Conservation (phyloP, 2,329 filamentous ascomycete species). For the Penicillium frequentans region DNA sequence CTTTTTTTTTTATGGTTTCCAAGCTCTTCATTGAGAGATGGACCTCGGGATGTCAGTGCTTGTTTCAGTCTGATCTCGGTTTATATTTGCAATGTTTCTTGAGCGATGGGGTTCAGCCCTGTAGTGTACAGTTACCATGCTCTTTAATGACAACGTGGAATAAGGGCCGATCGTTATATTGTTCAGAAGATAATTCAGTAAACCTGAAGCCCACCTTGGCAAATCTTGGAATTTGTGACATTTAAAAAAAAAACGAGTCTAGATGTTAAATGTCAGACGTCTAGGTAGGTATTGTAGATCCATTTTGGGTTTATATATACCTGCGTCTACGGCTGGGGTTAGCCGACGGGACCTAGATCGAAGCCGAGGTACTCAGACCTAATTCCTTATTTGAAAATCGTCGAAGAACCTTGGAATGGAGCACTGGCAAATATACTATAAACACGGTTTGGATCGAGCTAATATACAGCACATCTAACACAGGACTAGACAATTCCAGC, state of each 20-base stretch:
- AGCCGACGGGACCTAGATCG: not conserved
- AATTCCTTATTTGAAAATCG: not conserved
- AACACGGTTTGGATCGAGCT: constrained; percentile 12
- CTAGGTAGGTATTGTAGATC: not conserved
- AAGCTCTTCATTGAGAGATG: not conserved
- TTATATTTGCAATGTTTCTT: not conserved
- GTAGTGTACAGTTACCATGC: not conserved
- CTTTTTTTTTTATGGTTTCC: not conserved
- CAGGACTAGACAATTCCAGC: constrained; percentile 8
- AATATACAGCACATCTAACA: constrained; percentile 34
- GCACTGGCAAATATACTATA: not conserved
- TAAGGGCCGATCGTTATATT: not conserved
- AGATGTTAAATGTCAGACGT: too few relatives aligned
- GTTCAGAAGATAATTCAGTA: not conserved
- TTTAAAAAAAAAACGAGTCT: too few relatives aligned
- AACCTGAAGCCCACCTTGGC: too few relatives aligned
- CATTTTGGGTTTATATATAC: not conserved
- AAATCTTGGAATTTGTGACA: too few relatives aligned
- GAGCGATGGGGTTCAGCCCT: not conserved
- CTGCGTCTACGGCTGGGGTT: not conserved
- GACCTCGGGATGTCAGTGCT: not conserved
- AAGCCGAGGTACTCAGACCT: not conserved
- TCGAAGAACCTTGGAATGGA: not conserved
- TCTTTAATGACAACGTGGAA: not conserved
- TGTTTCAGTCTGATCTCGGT: not conserved